phyloP scores from a whole-genome alignment of 1,139 yeast genomes.

The Taphrina betulina region DNA sequence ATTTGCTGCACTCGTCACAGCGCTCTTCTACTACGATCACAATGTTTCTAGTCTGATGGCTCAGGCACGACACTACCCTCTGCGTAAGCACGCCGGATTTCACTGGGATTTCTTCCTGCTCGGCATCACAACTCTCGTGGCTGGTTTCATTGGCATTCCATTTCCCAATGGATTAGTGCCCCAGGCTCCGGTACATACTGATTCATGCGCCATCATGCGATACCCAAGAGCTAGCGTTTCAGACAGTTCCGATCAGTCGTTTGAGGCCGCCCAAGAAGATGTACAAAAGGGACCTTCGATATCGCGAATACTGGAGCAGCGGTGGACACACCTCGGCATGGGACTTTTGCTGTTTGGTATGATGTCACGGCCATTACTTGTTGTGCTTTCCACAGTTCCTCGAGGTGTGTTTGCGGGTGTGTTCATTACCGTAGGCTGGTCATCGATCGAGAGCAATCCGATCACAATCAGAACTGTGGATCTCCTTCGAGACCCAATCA shows the following conservation, averaged over 20 bases:
- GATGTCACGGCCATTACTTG: slow-evolving; percentile 83
- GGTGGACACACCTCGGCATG: slow-evolving; percentile 79
- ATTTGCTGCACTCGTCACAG: slow-evolving; percentile 79
- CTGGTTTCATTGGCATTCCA: slow-evolving; percentile 87
- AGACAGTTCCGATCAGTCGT: slow-evolving; percentile 31
- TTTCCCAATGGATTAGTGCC: slow-evolving; percentile 97
- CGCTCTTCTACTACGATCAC: slow-evolving; percentile 88
- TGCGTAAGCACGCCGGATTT: slow-evolving; percentile 81
- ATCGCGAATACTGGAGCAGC: slow-evolving; percentile 61
- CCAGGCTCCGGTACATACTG: slow-evolving; percentile 92
- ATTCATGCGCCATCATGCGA: slow-evolving; percentile 65
- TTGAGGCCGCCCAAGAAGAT: slow-evolving; percentile 35
- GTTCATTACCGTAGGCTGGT: slow-evolving; percentile 88
- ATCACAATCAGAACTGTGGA: slow-evolving; percentile 64
- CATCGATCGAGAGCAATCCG: slow-evolving; percentile 68
- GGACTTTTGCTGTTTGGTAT: slow-evolving; percentile 80
- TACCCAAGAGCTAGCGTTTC: slow-evolving; percentile 4
- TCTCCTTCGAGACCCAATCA: slow-evolving; percentile 58
- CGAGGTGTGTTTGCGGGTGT: slow-evolving; percentile 91
- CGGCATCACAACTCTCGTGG: slow-evolving; percentile 80
- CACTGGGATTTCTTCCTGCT: slow-evolving; percentile 88
- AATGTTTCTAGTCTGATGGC: slow-evolving; percentile 91
- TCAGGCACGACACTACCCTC: slow-evolving; percentile 75
- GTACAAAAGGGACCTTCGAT: slow-evolving; percentile 8
- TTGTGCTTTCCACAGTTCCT: slow-evolving; percentile 81